phyloP scores from a whole-genome alignment of 1,284 basidiomycete species.

The Trametes polyzona region DNA sequence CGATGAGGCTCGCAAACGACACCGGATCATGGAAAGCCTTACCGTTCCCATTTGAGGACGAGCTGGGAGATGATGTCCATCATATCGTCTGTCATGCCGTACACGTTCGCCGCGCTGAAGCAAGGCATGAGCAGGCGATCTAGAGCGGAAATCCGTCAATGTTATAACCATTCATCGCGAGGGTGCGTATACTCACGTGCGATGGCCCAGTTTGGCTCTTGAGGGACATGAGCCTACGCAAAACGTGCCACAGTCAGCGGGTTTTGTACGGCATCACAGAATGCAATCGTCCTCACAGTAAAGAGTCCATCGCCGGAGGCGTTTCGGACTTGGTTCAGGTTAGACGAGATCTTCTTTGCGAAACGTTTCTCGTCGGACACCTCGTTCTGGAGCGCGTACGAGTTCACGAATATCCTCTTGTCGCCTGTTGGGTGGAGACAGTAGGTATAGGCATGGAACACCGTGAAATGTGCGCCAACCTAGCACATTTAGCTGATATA shows the following conservation, averaged over 20 bases:
- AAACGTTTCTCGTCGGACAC: constrained; percentile 51
- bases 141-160: too few species aligned
- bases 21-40: too few species aligned
- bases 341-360: constrained; percentile 41
- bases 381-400: constrained; percentile 45
- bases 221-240: constrained; percentile 35
- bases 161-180: too few species aligned
- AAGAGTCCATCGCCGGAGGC: constrained; percentile 50
- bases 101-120: constrained; percentile 50
- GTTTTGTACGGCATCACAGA: background rate
- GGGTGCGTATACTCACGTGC: constrained; percentile 45
- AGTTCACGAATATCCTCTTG: constrained; percentile 39
- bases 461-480: constrained; percentile 30
- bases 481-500: constrained; percentile 45
- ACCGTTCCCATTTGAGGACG: constrained; percentile 51
- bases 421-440: constrained; percentile 13
- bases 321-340: constrained; percentile 44
- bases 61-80: constrained; percentile 51
- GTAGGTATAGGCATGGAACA: background rate
- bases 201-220: constrained; percentile 53
- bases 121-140: constrained; percentile 57
- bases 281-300: constrained; percentile 31
- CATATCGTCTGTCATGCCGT: constrained; percentile 54
- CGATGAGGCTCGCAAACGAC: too few species aligned
- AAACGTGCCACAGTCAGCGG: background rate